Evolutionary conservation across 2,329 filamentous ascomycete genomes (phyloP), one percentile per base, ranked within the genome.

Genomic region (Penicillium paneum): DNA sequence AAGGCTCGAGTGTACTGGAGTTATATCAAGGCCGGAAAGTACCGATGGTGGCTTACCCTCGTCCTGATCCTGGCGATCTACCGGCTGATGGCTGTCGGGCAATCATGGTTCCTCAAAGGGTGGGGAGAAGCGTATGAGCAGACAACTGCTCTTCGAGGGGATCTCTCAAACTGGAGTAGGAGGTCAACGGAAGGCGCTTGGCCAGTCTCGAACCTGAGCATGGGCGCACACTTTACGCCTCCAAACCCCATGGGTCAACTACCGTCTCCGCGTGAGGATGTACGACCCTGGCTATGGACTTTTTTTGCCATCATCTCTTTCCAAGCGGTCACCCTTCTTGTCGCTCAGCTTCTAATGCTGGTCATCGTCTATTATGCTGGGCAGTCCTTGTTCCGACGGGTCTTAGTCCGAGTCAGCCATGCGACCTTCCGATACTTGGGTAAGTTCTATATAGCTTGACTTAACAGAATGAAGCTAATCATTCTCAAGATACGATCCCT

Each of bases 361-460:
- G 76, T 87, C n/a, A 89, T 96, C 59, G 84, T 90, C 21, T 92
- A 94, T 68, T 82, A 83, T 31, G 90, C 91, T 0, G 90, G 89
- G 0, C 89, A 87, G 63, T 77, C 79, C 7, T 82, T 97, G 46
- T 96, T 96, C 72, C 78, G 78, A 57, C 79, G 84, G 36, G 89
- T 90, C 19, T 84, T 96, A 74, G 76, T 81, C 1, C 83, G 82
- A 48, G 89, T 96, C 46, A 88, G 87, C 67, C 83, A 85, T 64
- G 89, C 91, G 0, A 92, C 87, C 0, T 96, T 97, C 74, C 85
- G 91, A 1, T 97, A 92, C 71, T 94, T 96, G 39, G 52, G 51
- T 53, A 49, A 42, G 51, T 42, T 26, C 10, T 17, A 11, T 17
- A 8, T 24, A 5, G 11, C 7, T 17, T 29, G 24, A 21, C 28